Percentiles rank a stretch among this genome's conserved stretches.
phyloP scores from a whole-genome alignment of 352 stramenopile genomes.

The Phytophthora vignae region DNA sequence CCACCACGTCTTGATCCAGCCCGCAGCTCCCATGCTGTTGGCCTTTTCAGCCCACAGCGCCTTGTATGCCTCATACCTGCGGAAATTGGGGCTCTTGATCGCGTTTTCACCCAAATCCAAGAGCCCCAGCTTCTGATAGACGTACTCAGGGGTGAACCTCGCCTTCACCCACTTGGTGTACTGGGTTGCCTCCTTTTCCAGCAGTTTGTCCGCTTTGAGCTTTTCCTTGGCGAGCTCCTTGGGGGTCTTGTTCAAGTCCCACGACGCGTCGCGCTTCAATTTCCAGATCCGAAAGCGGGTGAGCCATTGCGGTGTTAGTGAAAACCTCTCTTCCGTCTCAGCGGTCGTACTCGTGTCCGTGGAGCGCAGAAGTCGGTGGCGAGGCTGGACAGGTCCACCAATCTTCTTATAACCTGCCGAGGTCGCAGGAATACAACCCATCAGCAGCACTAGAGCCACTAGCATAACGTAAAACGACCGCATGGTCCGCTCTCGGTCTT shows the following conservation, averaged over 20 bases:
- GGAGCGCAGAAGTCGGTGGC: background rate
- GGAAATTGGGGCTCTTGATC: background rate
- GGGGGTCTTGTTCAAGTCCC: background rate
- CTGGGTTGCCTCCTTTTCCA: background rate
- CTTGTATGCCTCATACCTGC: background rate
- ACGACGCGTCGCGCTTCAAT: background rate
- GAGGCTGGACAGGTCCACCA: too few species aligned
- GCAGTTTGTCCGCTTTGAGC: background rate
- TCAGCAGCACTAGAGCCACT: background rate
- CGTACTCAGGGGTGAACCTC: background rate
- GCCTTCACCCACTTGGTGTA: background rate
- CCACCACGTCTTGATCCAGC: background rate
- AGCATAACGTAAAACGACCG: background rate
- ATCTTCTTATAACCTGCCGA: background rate
- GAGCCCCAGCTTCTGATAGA: background rate
- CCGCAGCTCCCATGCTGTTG: background rate
- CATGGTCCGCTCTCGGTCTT: background rate
- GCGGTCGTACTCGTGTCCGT: background rate
- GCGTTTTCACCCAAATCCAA: background rate
- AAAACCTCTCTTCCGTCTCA: background rate
- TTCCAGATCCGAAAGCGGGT: background rate
- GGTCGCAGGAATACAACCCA: background rate
- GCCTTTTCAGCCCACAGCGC: background rate
- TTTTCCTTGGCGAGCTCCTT: background rate
- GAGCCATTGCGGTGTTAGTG: background rate